phyloP scores from a whole-genome alignment of 352 stramenopile genomes.

The Aphanomyces invadans region DNA sequence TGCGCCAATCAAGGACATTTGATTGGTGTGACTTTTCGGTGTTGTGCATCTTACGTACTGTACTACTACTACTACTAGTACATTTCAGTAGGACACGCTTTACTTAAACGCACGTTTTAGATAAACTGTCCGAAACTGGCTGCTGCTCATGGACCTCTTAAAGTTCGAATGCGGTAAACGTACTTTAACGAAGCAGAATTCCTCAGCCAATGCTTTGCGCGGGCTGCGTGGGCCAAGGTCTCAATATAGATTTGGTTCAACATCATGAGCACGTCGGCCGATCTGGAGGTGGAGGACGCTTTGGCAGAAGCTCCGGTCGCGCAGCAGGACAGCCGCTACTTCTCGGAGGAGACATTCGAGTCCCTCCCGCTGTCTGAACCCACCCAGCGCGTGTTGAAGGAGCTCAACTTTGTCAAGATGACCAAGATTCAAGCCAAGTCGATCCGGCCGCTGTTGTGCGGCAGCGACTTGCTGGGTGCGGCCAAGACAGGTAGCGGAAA shows the following conservation, averaged over 20 bases:
- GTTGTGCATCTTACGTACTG: background rate
- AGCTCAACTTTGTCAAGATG: constrained; percentile 92
- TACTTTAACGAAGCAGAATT: background rate
- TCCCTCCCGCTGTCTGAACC: constrained; percentile 88
- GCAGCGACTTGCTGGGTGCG: constrained; percentile 95
- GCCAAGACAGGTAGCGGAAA: constrained; percentile 98
- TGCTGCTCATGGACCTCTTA: no score
- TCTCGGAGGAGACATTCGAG: constrained; percentile 81
- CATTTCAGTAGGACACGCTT: background rate
- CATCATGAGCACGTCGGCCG: constrained; percentile 20
- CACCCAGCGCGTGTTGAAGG: constrained; percentile 81
- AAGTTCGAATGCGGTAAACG: background rate
- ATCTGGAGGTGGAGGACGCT: constrained; percentile 56
- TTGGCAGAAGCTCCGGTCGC: constrained; percentile 41
- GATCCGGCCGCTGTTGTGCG: constrained; percentile 92
- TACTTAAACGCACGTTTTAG: background rate
- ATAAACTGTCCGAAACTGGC: background rate
- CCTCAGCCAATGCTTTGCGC: background rate
- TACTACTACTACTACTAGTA: background rate
- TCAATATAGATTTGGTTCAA: background rate
- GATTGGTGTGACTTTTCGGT: background rate
- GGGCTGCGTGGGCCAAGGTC: background rate
- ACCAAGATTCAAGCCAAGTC: constrained; percentile 97
- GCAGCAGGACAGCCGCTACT: constrained; percentile 72
- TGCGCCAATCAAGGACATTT: background rate